Base-by-base conservation (phyloP, 176 grass and related monocot genomes). In the Aegilops tauschii region DNA sequence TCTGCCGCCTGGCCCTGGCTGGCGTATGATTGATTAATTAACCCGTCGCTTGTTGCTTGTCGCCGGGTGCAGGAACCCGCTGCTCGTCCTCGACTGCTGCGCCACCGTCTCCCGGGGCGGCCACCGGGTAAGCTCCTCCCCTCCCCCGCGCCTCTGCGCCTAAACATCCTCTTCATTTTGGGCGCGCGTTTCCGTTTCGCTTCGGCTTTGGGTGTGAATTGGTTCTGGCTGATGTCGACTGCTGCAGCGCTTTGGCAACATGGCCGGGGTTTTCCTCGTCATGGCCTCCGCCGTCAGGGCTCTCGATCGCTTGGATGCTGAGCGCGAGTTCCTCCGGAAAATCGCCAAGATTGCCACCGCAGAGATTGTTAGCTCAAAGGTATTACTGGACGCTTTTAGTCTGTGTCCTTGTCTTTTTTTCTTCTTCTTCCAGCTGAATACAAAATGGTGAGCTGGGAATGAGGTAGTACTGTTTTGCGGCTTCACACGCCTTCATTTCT, bases 331-430 rank as follows among this genome's bases (percentile, higher is more conserved):
- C 80, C 86, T 93, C 79, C 68, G 80, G 30, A 98, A 91, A 69
- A 88, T 95, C 37, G 93, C 92, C 5, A 98, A 98, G 82, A 91
- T 89, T 64, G 93, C 93, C 56, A 98, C 90, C 9, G 80, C 93
- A 12, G 96, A 98, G 89, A 94, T 96, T 62, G 91, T 98, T 76
- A 94, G 90, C 42, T 98, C 96, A 31, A 98, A 98, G 93, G 96
- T 98, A 90, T 25, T 95, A 85, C 6, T 21, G 58, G 4, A 58
- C 47, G 13, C 49, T 84, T 13, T 47, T 34, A 79, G 6, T 56
- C 69, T 76, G 47, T 31, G 9, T 77, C 40, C 67, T 71, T 29
- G 17, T 27, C n/a, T 58, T 8, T 21, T 9, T 69, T 74, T 28
- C 2, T 77, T 65, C 40, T 50, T 18, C 34, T 80, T 63, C 44